Conservation (phyloP, 2,329 filamentous ascomycete genomes). For the Pyrenophora graminea region DNA sequence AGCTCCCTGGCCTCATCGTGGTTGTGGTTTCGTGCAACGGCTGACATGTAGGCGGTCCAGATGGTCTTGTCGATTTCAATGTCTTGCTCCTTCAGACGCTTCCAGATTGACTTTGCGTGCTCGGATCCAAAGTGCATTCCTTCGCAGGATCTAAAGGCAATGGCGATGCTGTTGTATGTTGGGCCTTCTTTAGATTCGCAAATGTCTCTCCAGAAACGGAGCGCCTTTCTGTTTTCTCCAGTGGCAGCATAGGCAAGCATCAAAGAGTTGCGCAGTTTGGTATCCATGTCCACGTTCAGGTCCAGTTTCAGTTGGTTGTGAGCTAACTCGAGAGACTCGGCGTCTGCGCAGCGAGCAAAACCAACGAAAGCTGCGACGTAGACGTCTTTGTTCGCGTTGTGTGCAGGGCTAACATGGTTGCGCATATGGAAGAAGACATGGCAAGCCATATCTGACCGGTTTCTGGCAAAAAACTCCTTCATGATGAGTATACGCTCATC, state of each 20-base stretch:
- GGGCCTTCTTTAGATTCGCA: conserved; percentile 84
- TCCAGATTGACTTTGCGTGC: conserved; percentile 66
- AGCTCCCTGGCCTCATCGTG: conserved; percentile 69
- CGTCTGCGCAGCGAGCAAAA: conserved; percentile 64
- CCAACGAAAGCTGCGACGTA: conserved; percentile 81
- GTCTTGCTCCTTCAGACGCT: conserved; percentile 71
- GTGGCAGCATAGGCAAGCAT: conserved; percentile 83
- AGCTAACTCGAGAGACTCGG: conserved; percentile 71
- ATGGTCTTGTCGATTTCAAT: conserved; percentile 75
- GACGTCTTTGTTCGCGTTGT: conserved; percentile 71
- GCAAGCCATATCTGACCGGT: conserved; percentile 80
- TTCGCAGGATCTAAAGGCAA: conserved; percentile 81
- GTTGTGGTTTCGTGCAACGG: conserved; percentile 72
- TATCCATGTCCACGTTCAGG: conserved; percentile 74
- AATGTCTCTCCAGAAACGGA: conserved; percentile 85
- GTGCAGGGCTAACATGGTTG: conserved; percentile 65
- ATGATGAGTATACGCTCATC: conserved; percentile 73
- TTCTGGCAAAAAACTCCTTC: conserved; percentile 77
- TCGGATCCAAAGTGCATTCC: conserved; percentile 55
- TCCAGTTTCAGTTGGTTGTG: conserved; percentile 97
- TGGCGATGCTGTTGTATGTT: conserved; percentile 76
- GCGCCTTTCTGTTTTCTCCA: conserved; percentile 66
- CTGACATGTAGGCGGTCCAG: conserved; percentile 76
- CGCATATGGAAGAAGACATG: conserved; percentile 94
- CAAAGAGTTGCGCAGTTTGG: conserved; percentile 76